A percentile compares a stretch with the other conserved stretches of the same genome.
phyloP scores from a whole-genome alignment of 768 basidiomycete genomes.

The Boletus rubescentipes region DNA sequence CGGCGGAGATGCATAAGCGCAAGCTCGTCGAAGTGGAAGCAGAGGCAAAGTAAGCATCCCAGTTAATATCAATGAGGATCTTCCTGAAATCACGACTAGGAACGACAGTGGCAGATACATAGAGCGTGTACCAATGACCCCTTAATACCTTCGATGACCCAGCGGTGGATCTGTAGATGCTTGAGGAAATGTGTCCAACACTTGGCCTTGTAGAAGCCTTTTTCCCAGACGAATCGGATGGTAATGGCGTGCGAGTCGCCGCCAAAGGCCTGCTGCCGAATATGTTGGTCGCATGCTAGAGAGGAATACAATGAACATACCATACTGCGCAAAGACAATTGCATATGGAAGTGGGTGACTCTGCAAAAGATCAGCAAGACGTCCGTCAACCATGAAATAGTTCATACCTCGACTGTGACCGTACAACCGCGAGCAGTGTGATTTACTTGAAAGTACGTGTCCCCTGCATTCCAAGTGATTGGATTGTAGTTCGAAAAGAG shows the following conservation, averaged over 20 bases:
- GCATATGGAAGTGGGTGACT: constrained; percentile 53
- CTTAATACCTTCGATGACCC: constrained; percentile 10
- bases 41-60: constrained; percentile 54
- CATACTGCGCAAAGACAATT: constrained; percentile 58
- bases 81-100: constrained; percentile 14
- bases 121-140: constrained; percentile 15
- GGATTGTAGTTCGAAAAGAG: background rate
- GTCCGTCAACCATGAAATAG: background rate
- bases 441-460: constrained; percentile 28
- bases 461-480: constrained; percentile 18
- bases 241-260: constrained; percentile 52
- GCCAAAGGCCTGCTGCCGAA: constrained; percentile 47
- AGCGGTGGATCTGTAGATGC: constrained; percentile 4
- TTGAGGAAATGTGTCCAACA: constrained; percentile 49
- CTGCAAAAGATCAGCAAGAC: constrained; percentile 31
- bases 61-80: background rate
- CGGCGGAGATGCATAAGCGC: constrained; percentile 67
- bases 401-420: constrained; percentile 21
- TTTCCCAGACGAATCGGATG: constrained; percentile 55
- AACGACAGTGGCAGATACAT: constrained; percentile 27
- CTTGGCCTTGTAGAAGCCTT: constrained; percentile 46
- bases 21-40: constrained; percentile 59
- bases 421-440: constrained; percentile 24
- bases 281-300: background rate
- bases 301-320: constrained; percentile 27